Conservation (phyloP, 768 basidiomycete genomes). For the Lactifluus pinguis region DNA sequence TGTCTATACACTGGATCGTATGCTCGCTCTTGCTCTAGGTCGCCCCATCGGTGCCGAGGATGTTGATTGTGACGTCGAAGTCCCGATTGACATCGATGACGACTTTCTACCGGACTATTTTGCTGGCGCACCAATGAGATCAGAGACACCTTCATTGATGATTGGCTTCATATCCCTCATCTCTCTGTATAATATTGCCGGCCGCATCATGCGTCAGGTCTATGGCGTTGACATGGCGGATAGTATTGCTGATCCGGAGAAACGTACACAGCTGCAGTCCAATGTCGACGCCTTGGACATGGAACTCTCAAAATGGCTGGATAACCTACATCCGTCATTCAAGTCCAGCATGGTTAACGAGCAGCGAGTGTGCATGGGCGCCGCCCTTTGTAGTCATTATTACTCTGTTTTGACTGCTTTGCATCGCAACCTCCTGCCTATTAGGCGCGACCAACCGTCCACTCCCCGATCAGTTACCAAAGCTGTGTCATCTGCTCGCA, state of each 20-base stretch:
- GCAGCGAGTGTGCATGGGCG: conserved; percentile 78
- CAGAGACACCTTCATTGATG: conserved; percentile 63
- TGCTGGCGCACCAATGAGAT: conserved; percentile 48
- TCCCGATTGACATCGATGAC: conserved; percentile 79
- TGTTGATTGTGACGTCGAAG: conserved; percentile 82
- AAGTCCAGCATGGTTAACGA: conserved; percentile 66
- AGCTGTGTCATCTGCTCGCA: conserved; percentile 77
- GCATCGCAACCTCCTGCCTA: conserved; percentile 80
- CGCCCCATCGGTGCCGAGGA: conserved; percentile 86
- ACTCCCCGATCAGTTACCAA: conserved; percentile 67
- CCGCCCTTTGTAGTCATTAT: conserved; percentile 81
- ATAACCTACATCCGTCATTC: conserved; percentile 64
- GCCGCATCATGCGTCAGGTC: conserved; percentile 71
- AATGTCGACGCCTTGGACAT: conserved; percentile 71
- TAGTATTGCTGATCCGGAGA: conserved; percentile 55
- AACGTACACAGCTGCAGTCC: conserved; percentile 65
- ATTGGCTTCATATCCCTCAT: conserved; percentile 68
- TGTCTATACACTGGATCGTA: conserved; percentile 82
- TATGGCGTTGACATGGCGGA: conserved; percentile 76
- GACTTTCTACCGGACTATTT: conserved; percentile 66
- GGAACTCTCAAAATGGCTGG: conserved; percentile 76
- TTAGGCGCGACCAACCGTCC: conserved; percentile 60
- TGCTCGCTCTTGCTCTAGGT: conserved; percentile 86
- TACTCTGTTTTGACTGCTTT: conserved; percentile 82
- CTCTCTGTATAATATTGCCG: conserved; percentile 77